A percentile compares a stretch with the other conserved stretches of the same genome.
These are phyloP conservation scores for Trichomonas vaginalis DNA, from an alignment of 208 protist species.

Conservation along the genomic window DNA sequence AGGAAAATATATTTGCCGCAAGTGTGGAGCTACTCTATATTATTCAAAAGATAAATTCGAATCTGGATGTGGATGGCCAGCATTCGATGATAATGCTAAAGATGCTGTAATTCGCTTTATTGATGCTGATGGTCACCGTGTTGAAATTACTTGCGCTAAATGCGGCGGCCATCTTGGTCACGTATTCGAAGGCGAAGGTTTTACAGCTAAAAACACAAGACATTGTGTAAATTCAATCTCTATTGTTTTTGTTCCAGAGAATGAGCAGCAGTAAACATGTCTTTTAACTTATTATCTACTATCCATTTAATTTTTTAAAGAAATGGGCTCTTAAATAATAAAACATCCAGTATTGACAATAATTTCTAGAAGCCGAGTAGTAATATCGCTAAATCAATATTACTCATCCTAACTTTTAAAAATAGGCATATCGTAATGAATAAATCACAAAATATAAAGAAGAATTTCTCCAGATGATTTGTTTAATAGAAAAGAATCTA, in stretches of 20 bases:
- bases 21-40: neutral
- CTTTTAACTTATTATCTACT: neutral
- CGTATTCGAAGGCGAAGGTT: neutral
- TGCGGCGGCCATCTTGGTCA: constrained; percentile 14
- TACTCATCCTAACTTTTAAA: too few species aligned
- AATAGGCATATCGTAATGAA: too few species aligned
- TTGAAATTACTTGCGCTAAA: neutral
- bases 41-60: neutral
- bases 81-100: neutral
- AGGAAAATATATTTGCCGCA: neutral
- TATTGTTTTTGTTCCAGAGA: neutral
- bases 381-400: too few species aligned
- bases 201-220: neutral
- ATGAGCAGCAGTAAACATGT: neutral
- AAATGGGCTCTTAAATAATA: neutral
- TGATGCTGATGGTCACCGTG: neutral
- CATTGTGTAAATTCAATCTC: constrained; percentile 17
- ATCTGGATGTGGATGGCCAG: constrained; percentile 1
- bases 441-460: too few species aligned
- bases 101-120: neutral
- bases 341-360: too few species aligned
- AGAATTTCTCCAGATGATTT: too few species aligned
- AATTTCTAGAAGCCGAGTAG: too few species aligned
- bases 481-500: too few species aligned
- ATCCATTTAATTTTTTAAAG: neutral